Base-by-base conservation (phyloP, 1,284 basidiomycete species). In the Irpex rosettiformis region DNA sequence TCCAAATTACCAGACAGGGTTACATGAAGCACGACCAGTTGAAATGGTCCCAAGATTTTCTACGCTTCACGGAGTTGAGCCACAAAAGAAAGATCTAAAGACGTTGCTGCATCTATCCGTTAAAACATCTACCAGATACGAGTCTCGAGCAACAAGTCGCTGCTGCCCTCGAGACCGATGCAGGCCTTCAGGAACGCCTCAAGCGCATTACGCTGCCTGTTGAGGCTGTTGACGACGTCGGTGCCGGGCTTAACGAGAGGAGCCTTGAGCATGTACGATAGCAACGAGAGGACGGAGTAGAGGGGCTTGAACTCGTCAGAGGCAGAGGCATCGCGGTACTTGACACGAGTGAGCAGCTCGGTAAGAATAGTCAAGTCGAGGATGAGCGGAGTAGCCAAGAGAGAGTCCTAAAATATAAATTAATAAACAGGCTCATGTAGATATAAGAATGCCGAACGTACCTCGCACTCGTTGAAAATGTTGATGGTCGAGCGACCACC, bases 211-310 rank as follows among this genome's bases (percentile, higher is more conserved):
- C 95, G 87, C 82, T 99, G 96, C 73, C 96, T 86, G 77, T 89
- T 91, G 66, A 98, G 84, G 69, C 89, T 91, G 86, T 99, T 99
- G 76, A 98, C 91, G 65, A 98, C 94, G 68, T 94, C 93, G 49
- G 89, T 90, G 62, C 84, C 96, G 63, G 94, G 95, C 84, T 98
- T 98, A 78, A 97, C 95, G 66, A 98, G 84, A 27, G 96, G 95
- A 0, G 96, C 96, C 83, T 98, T 96, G 77, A 96, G 89, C 94
- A 96, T 96, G 82, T 95, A 97, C 56, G 88, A 91, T 58, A 97
- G 80, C 62, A 97, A 82, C 51, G 93, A 96, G 53, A 97, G 80
- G 57, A 97, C 91, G 10, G 89, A 83, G 81, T 97, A 93, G 28
- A 97, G 78, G 0, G 90, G 89, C 66, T 85, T 78, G 77, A 93